Base-by-base conservation (phyloP, 345 rosid genomes). In the Sonneratia caseolaris region DNA sequence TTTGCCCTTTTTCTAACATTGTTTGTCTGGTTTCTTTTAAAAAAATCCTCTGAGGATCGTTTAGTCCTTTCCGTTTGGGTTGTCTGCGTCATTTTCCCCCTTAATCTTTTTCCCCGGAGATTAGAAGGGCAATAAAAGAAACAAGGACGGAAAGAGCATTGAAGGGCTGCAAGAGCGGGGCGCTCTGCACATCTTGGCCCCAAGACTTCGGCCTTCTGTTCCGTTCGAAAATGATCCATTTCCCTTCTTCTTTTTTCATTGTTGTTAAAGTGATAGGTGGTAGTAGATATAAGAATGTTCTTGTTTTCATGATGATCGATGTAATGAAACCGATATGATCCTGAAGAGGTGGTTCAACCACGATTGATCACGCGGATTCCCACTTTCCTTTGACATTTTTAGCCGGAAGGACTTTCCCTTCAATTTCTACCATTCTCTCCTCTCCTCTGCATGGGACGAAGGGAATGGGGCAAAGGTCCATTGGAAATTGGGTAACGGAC, bases 401-500 rank as follows among this genome's bases (percentile, higher is more conserved):
- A 27, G 32, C 32, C 32, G 32, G 32, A 27, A 27, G 32, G 32
- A 27, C 32, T 27, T 27, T 27, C 32, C 32, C 32, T 27, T 5
- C 15, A 47, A 47, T 47, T 47, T 7, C 51, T 40, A 2, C 43
- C 36, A 1, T 24, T 8, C 9, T 55, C 21, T 56, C 27, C 18
- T 62, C 7, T 24, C 32, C 27, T 62, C 12, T n/a, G 13, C 32
- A 13, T 24, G 22, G 59, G 22, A 53, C 1, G 18, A 11, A 62
- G 37, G 32, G 19, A 24, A 35, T 32, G 66, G 51, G 51, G 32
- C 49, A 42, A 56, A 21, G 24, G 47, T 22, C 66, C 51, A 10
- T 56, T 36, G 66, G 73, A 56, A 56, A 70, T 56, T 70, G 73
- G 37, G 64, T 32, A 21, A 18, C 53, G 47, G 64, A 35, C 64